A percentile compares a stretch with the other conserved stretches of the same genome.
These are phyloP conservation scores for Alternaria postmessia DNA, from an alignment of 2,329 filamentous ascomycete species.

Conservation along the genomic window DNA sequence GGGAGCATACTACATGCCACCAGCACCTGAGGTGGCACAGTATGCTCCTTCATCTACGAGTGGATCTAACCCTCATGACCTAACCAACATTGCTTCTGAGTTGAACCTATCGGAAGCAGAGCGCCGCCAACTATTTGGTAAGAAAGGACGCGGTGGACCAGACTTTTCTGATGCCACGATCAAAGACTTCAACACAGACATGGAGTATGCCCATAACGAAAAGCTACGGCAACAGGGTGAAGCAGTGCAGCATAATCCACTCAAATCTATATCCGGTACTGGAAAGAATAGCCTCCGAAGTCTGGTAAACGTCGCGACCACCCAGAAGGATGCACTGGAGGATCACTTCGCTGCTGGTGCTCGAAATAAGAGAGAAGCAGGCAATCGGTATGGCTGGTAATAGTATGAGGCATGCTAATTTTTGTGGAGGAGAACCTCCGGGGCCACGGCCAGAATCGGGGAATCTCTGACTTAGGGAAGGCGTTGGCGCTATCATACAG, in stretches of 20 bases:
- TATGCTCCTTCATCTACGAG: conserved; percentile 19
- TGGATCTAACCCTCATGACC: conserved; percentile 58
- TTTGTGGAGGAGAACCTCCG: background rate
- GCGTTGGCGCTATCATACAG: background rate
- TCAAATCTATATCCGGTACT: conserved; percentile 77
- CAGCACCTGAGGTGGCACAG: conserved; percentile 6
- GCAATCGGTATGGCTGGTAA: conserved; percentile 83
- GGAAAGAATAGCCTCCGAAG: conserved; percentile 91
- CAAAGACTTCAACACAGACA: conserved; percentile 87
- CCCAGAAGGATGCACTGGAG: conserved; percentile 85
- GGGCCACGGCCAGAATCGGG: background rate
- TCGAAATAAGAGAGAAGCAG: conserved; percentile 82
- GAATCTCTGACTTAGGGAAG: background rate
- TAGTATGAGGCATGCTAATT: background rate
- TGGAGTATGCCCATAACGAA: conserved; percentile 88
- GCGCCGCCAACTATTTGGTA: conserved; percentile 85
- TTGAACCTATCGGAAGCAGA: conserved; percentile 81
- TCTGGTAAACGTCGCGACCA: conserved; percentile 82
- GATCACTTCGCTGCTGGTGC: conserved; percentile 87
- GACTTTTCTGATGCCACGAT: conserved; percentile 68
- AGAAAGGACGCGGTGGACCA: conserved; percentile 59
- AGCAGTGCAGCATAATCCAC: conserved; percentile 77
- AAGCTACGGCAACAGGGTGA: conserved; percentile 74
- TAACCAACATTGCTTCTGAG: conserved; percentile 76
- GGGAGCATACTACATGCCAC: conserved; percentile 18